Percentiles rank a stretch among this genome's conserved stretches.
Evolutionary conservation across 495 filamentous ascomycete species (phyloP).

Genomic region (Neurospora intermedia): DNA sequence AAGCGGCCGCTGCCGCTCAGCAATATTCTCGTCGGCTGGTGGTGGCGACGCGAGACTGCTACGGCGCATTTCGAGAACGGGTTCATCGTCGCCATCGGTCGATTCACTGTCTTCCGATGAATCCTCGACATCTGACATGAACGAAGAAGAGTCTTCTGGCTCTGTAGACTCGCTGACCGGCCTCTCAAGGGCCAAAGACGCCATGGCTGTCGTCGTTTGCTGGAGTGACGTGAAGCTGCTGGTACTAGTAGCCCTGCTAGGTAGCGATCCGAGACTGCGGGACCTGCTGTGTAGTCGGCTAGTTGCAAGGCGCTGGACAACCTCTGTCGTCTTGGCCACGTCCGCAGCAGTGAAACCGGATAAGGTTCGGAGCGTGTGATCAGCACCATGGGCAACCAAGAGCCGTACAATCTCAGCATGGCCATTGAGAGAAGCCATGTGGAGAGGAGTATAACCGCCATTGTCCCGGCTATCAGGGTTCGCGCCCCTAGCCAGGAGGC

Average conservation of each 20-base stretch:
- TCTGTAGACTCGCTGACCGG: constrained; percentile 24
- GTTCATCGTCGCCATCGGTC: constrained; percentile 26
- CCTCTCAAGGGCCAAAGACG: constrained; percentile 26
- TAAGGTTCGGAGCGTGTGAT: constrained; percentile 57
- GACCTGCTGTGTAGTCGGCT: constrained; percentile 50
- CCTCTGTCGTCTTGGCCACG: constrained; percentile 54
- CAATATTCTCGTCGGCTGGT: constrained; percentile 8
- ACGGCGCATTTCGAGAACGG: constrained; percentile 30
- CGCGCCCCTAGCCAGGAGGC: constrained; percentile 69
- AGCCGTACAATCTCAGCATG: constrained; percentile 65
- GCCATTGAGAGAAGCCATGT: constrained; percentile 69
- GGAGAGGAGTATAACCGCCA: constrained; percentile 74
- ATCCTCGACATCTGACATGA: constrained; percentile 23
- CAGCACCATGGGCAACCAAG: constrained; percentile 62
- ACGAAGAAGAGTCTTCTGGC: constrained; percentile 24
- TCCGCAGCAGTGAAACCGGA: constrained; percentile 64
- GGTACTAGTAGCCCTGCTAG: constrained; percentile 55
- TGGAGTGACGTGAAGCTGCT: constrained; percentile 52
- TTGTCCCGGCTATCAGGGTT: constrained; percentile 65
- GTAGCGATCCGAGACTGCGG: constrained; percentile 33
- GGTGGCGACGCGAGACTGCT: constrained; percentile 3
- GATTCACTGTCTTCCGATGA: neutral
- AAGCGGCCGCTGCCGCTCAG: constrained; percentile 17
- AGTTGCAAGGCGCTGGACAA: constrained; percentile 38
- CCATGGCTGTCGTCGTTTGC: constrained; percentile 15